Evolutionary conservation across 768 basidiomycete genomes (phyloP).

Genomic region (Termitomyces sp.): DNA sequence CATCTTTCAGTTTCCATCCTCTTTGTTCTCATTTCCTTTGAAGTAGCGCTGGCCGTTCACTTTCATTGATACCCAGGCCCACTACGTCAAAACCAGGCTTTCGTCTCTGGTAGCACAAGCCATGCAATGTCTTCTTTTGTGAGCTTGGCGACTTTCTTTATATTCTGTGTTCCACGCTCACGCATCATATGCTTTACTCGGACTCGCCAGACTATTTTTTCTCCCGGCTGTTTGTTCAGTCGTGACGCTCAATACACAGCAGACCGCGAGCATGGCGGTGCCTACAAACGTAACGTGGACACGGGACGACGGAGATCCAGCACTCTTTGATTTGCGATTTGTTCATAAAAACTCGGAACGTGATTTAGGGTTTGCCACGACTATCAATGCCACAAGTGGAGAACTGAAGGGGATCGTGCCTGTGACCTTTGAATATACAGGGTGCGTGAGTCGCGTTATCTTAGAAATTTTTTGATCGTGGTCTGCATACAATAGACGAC

Average conservation of each 20-base stretch:
- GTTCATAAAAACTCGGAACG: neutral
- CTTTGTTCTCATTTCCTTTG: neutral
- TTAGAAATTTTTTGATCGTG: neutral
- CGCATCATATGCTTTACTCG: neutral
- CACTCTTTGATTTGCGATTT: slow-evolving; percentile 5
- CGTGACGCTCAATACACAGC: neutral
- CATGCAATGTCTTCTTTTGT: slow-evolving; percentile 9
- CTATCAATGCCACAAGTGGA: neutral
- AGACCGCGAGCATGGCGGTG: neutral
- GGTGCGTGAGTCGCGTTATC: neutral
- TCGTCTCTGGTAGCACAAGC: slow-evolving; percentile 8
- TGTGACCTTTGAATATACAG: slow-evolving; percentile 1
- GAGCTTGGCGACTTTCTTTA: neutral
- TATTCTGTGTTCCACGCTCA: neutral
- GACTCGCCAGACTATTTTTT: neutral
- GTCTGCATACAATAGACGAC: neutral
- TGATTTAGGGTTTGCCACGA: neutral
- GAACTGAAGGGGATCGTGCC: neutral
- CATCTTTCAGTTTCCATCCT: neutral
- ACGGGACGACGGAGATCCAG: neutral
- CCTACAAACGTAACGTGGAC: slow-evolving; percentile 4
- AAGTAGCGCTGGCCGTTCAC: slow-evolving; percentile 10
- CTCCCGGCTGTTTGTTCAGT: neutral
- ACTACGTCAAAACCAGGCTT: neutral
- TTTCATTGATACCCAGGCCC: neutral